Evolutionary conservation across 129 eudicot species (phyloP), one percentile per base, ranked within the genome.

Genomic region (Apium graveolens): DNA sequence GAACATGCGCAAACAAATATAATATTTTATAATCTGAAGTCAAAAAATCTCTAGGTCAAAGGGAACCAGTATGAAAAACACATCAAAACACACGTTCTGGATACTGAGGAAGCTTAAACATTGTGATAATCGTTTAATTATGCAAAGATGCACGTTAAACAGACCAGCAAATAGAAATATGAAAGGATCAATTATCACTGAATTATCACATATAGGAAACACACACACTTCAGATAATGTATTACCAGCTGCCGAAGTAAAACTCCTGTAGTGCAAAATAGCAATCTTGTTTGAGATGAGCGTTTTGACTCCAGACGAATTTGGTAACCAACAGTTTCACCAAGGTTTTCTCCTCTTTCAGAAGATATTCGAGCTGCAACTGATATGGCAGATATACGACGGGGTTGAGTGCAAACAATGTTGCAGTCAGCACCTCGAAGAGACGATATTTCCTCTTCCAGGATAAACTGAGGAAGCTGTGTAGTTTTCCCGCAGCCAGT

Each of bases 401-500:
- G 93, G 38, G 98, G 98, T 82, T 93, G 98, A 70, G 98, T 93
- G 88, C 98, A 93, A 72, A 93, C 87, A 38, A 93, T 90, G 77
- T 76, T 89, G 78, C 98, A 93, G 24, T 83, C 85, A 49, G 91
- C 88, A 78, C 98, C 98, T 44, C 92, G 88, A 62, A 87, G 82
- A 29, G 86, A 81, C 70, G 90, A 86, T 81, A 93, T 88, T 86
- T 93, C 96, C 75, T 90, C 91, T 81, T 93, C 98, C 79, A 93
- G 75, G 69, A 93, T 93, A 79, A 88, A 93, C 75, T 93, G 98
- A 78, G 98, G 98, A 84, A 93, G 96, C 80, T 93, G 98, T 37
- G 98, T 93, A 20, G 98, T 93, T 80, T 93, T 93, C 26, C 98
- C 98, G 83, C 98, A 93, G 53, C 98, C 98, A 60, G 98, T 92